Base-by-base conservation (phyloP, 805 yeast genomes). In the Pichia deserticola region DNA sequence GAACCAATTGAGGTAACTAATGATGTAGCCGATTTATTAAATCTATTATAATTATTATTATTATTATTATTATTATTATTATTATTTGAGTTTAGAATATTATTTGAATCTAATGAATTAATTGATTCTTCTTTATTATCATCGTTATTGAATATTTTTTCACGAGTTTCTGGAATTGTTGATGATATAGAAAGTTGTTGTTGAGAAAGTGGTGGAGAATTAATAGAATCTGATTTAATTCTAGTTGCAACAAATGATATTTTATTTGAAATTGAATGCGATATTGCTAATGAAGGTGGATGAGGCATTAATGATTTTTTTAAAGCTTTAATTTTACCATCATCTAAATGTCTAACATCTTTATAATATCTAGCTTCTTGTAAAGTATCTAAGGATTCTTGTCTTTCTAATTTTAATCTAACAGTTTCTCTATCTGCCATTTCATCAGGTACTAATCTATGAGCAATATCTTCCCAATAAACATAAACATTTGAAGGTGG, bases 281-380 rank as follows among this genome's bases (percentile, higher is more conserved):
- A 40, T 3, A 49, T 27, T 36, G 32, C 35, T 4, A 50, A 13
- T 51, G 62, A 42, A 25, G 58, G 35, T 54, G 50, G n/a, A 27
- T 70, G 52, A 11, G 63, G 63, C 11, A 51, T 70, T 5, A 89
- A 58, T 1, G 87, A 78, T 51, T 79, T 77, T 54, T 77, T 79
- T 45, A 89, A 75, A 0, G 96, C 96, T 29, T 83, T 69, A 25
- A 83, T 63, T 47, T 93, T 73, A 1, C 82, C 81, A 58, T 84
- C 82, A 51, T 82, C 90, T 35, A 79, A 72, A 6, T 81, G 81
- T 43, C 77, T 78, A 40, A 74, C 69, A 49, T 76, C 70, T 47
- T 69, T 72, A 62, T 77, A 87, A 34, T 78, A 67, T 11, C 69
- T 63, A 1, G 81, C 81, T 56, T 88, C 95, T 49, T 84, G 87